Base-by-base conservation (phyloP, 2,329 filamentous ascomycete species). In the Beauveria caledonica region DNA sequence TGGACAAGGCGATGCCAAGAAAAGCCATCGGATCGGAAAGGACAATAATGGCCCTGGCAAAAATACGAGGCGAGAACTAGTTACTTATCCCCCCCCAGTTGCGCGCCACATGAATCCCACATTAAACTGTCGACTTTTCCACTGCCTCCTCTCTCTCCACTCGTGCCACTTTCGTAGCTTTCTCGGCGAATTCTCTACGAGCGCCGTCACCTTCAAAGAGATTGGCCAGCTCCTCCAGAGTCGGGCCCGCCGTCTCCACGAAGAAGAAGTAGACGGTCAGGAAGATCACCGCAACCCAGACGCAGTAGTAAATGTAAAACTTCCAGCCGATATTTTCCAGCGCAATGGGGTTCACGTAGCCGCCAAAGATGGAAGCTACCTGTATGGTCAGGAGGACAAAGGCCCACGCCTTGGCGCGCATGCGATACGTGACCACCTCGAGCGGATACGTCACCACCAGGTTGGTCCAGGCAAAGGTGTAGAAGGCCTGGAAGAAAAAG, bases 381-480 rank as follows among this genome's bases (percentile, higher is more conserved):
- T 76, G 72, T 25, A 76, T 76, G 0, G 71, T 74, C 25, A 76
- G 66, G 0, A 77, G 68, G 0, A 76, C 72, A 51, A 77, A 74
- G 0, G 71, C 71, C 71, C 72, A 75, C 0, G 72, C 69, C 66
- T 76, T 77, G 56, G 75, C 75, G 7, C 75, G 72, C 70, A 77
- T 76, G 53, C 73, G 70, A 42, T 75, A 74, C 0, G 75, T 72
- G 5, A 76, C 71, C 7, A 78, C 67, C 62, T 78, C 76, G 0
- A 76, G 68, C 1, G 76, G 74, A 52, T 78, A 78, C 0, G 74
- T 75, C 0, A 77, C 74, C 2, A 77, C 70, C 48, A 78, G 48
- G 8, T 75, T 75, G 0, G 74, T 77, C 76, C 75, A 78, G 1
- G 72, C 75, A 39, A 76, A 69, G 0, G 72, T 75, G 57, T 77